Evolutionary conservation across 345 rosid genomes (phyloP).

Genomic region (Physaria fendleri): DNA sequence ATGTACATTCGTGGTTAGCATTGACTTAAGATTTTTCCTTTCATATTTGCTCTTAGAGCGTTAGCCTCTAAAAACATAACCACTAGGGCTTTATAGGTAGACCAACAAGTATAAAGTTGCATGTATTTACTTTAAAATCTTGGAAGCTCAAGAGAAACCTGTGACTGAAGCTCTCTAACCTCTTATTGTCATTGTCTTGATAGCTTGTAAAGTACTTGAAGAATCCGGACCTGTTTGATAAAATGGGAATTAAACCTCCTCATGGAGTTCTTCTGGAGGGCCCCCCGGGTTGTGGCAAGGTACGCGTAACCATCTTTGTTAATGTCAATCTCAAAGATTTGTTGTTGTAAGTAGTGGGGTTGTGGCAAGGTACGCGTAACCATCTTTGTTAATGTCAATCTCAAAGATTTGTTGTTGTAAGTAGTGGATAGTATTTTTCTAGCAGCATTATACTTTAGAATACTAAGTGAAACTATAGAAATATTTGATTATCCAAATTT

Average conservation of each 20-base stretch:
- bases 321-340: slow-evolving; percentile 2
- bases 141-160: background rate
- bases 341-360: slow-evolving; percentile 2
- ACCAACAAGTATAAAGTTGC: background rate
- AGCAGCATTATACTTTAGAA: background rate
- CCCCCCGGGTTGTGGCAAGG: slow-evolving; percentile 98
- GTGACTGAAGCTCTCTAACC: slow-evolving; percentile 10
- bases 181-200: slow-evolving; percentile 16
- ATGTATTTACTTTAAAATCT: background rate
- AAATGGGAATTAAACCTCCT: slow-evolving; percentile 93
- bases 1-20: background rate
- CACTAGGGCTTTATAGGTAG: background rate
- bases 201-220: slow-evolving; percentile 91
- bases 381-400: slow-evolving; percentile 6
- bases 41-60: background rate
- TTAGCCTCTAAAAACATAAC: background rate
- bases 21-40: too few relatives aligned
- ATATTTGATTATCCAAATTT: background rate
- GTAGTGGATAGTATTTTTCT: background rate
- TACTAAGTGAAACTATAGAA: background rate
- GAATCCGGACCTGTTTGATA: slow-evolving; percentile 90
- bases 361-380: slow-evolving; percentile 66
- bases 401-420: background rate
- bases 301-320: slow-evolving; percentile 27
- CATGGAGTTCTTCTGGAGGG: slow-evolving; percentile 97